Conservation (phyloP, 441 rosid genomes). For the Breynia disticha region DNA sequence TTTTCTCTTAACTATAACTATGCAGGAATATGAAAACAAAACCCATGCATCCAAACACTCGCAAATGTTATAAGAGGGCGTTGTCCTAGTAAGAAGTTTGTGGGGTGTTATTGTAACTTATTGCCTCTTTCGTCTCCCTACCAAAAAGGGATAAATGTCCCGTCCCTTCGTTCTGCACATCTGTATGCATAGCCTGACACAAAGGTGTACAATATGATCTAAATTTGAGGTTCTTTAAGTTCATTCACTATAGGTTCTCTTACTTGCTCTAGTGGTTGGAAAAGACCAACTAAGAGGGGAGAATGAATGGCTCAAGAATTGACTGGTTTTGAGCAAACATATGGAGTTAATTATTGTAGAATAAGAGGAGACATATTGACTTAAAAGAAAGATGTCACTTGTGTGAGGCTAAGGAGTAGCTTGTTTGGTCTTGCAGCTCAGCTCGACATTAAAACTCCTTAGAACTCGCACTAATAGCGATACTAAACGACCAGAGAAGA, state of each 20-base stretch:
- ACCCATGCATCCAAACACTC: constrained; percentile 2
- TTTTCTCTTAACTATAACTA: constrained; percentile 1
- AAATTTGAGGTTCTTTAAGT: constrained; percentile 6
- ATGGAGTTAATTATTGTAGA: not conserved
- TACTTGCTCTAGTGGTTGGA: constrained; percentile 12
- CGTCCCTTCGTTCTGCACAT: too few species aligned
- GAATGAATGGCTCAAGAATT: constrained; percentile 9
- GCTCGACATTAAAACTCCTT: too few species aligned
- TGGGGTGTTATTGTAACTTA: too few species aligned
- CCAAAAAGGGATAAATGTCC: too few species aligned
- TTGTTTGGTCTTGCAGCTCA: too few species aligned
- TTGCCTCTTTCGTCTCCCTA: too few species aligned
- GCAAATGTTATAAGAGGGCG: too few species aligned
- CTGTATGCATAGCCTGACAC: not conserved
- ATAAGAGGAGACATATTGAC: constrained; percentile 1
- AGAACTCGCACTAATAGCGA: too few species aligned
- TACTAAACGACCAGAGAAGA: too few species aligned
- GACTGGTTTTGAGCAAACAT: not conserved
- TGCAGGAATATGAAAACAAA: constrained; percentile 3
- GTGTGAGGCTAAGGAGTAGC: too few species aligned
- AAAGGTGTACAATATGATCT: constrained; percentile 8
- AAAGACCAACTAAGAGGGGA: constrained; percentile 12
- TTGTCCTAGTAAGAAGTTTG: too few species aligned
- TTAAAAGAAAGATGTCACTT: too few species aligned
- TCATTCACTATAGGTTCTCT: constrained; percentile 13